Evolutionary conservation across 768 basidiomycete species (phyloP), one percentile per base, ranked within the genome.

Genomic region (Xerocomellus dryophilus): DNA sequence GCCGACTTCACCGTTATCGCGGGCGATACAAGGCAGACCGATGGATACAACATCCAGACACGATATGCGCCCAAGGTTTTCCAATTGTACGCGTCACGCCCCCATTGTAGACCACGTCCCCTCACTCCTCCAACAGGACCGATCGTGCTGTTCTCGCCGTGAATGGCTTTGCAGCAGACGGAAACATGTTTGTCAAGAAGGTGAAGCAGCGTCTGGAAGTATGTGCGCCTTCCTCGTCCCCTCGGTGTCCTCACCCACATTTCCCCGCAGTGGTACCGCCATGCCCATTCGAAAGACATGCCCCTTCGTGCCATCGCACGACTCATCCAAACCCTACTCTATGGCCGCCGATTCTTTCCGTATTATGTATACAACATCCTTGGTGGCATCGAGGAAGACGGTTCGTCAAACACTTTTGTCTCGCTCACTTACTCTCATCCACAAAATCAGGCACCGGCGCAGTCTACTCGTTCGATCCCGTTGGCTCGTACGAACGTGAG

Each of bases 391-490:
- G 94, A 98, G 71, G 94, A 94, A 67, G 94, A 97, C 68, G 94
- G 94, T 94, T 65, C 61, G 88, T 79, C 49, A 9, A 8, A 29
- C 35, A n/a, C n/a, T n/a, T n/a, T 4, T 15, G 18, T 39, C 29
- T 29, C 15, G 8, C 31, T 40, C 25, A 25, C 25, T 25, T 25
- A 0, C 25, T 25, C 25, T 25, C 25, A 60, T 43, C 32, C 31
- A 44, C 12, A 25, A 42, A 25, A 35, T 4, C 68, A 96, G 93
- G 95, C 11, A 84, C 91, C 35, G 97, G 97, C 48, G 93, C 96
- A 10, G 95, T 99, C 29, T 99, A 99, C 79, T 98, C 96, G n/a
- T 99, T 97, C 72, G 97, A 99, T 73, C 97, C 97, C 36, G 93
- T 98, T 31, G 97, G 97, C 25, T 94, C 91, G 44, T 99, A 99